Evolutionary conservation across 164 flowering plant genomes (phyloP).

Genomic region (Magnolia kwangsiensis): DNA sequence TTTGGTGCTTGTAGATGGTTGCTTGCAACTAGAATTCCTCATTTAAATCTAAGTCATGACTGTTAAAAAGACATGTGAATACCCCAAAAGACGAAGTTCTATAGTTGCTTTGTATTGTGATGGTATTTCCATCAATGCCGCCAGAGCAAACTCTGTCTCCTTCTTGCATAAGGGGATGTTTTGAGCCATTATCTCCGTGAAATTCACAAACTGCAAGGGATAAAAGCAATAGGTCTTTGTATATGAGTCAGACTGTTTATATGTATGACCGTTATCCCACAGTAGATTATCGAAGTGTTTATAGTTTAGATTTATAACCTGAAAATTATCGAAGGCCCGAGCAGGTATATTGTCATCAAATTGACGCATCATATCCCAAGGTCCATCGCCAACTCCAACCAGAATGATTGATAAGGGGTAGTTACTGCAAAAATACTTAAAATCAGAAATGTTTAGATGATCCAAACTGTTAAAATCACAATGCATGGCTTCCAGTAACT

Average conservation of each 20-base stretch:
- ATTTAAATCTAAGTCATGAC: background rate
- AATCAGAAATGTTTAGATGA: background rate
- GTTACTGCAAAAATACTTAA: conserved; percentile 23
- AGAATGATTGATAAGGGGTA: conserved; percentile 49
- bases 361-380: conserved; percentile 53
- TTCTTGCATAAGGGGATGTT: conserved; percentile 38
- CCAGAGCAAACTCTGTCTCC: conserved; percentile 85
- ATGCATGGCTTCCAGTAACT: background rate
- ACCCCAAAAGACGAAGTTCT: conserved; percentile 76
- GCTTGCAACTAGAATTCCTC: no score
- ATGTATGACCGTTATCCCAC: no score
- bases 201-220: conserved; percentile 70
- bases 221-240: background rate
- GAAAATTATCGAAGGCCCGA: conserved; percentile 52
- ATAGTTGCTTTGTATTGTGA: conserved; percentile 82
- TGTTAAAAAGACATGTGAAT: conserved; percentile 7
- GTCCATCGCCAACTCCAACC: conserved; percentile 64
- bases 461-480: background rate
- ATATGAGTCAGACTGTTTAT: background rate
- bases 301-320: conserved; percentile 23
- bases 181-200: conserved; percentile 83
- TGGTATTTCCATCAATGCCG: conserved; percentile 91
- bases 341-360: conserved; percentile 57
- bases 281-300: background rate
- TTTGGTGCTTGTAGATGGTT: background rate